Percentiles rank a stretch among this genome's conserved stretches.
Evolutionary conservation across 768 basidiomycete species (phyloP).

Genomic region (Bullera alba): DNA sequence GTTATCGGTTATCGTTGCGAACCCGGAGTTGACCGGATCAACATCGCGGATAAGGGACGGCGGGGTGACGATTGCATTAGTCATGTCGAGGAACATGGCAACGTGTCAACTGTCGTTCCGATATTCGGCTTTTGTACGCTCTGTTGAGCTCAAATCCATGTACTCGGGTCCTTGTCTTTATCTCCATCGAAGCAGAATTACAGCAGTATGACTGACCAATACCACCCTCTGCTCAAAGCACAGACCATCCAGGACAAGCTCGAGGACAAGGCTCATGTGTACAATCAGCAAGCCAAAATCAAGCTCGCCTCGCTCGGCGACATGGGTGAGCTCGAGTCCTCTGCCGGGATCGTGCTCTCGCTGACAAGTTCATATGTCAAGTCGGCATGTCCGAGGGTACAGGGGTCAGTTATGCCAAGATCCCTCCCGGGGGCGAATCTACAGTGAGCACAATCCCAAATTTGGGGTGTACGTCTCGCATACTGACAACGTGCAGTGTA

Average conservation of each 20-base stretch:
- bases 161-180: no score
- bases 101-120: no score
- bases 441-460: not conserved
- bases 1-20: no score
- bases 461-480: not conserved
- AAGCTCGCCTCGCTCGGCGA: not conserved
- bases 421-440: not conserved
- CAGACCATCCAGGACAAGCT: not conserved
- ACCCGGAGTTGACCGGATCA: no score
- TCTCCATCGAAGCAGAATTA: no score
- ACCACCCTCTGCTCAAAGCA: not conserved
- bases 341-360: not conserved
- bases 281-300: not conserved
- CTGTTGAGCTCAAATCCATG: no score
- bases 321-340: not conserved
- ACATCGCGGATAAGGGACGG: no score
- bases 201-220: no score
- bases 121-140: no score
- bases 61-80: no score
- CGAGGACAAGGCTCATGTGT: not conserved
- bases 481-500: slow-evolving; percentile 5
- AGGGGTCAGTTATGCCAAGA: not conserved
- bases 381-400: not conserved
- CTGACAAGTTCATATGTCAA: not conserved
- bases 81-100: no score